Evolutionary conservation across 225 moss, liverwort and hornwort species (phyloP).

Genomic region (Straminergon stramineum): DNA sequence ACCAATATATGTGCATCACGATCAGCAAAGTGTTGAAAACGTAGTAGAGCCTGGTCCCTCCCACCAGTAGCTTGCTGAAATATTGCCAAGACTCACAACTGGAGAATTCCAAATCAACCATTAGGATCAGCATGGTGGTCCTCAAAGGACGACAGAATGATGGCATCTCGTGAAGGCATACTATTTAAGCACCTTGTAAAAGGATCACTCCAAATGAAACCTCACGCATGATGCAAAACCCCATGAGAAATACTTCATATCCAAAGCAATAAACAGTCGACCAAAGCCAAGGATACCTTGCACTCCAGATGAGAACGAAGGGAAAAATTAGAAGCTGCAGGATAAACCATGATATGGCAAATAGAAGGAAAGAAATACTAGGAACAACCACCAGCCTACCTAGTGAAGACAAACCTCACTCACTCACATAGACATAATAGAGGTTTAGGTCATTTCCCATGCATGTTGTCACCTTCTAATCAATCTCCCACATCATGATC

Average conservation of each 20-base stretch:
- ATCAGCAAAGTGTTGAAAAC: constrained; percentile 69
- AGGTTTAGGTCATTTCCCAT: too few relatives aligned
- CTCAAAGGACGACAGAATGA: neutral
- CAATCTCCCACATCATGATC: too few relatives aligned
- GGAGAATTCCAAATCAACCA: neutral
- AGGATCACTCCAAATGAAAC: neutral
- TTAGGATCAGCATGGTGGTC: neutral
- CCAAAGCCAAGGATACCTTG: constrained; percentile 1
- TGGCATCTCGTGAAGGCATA: neutral
- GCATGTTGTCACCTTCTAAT: too few relatives aligned
- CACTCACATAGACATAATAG: too few relatives aligned
- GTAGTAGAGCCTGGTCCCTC: constrained; percentile 57
- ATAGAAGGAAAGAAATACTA: constrained; percentile 35
- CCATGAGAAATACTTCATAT: neutral
- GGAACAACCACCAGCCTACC: constrained; percentile 44
- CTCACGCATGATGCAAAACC: neutral
- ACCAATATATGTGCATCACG: constrained; percentile 77
- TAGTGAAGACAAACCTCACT: too few relatives aligned
- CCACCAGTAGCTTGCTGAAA: constrained; percentile 16
- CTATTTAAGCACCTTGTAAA: neutral
- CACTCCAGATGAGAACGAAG: constrained; percentile 30
- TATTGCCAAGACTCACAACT: constrained; percentile 57
- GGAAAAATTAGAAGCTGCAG: constrained; percentile 50
- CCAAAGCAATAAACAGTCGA: neutral
- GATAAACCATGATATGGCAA: constrained; percentile 44